These are phyloP conservation scores for Cystofilobasidium bisporidii DNA, from an alignment of 768 basidiomycete genomes.

Conservation along the genomic window DNA sequence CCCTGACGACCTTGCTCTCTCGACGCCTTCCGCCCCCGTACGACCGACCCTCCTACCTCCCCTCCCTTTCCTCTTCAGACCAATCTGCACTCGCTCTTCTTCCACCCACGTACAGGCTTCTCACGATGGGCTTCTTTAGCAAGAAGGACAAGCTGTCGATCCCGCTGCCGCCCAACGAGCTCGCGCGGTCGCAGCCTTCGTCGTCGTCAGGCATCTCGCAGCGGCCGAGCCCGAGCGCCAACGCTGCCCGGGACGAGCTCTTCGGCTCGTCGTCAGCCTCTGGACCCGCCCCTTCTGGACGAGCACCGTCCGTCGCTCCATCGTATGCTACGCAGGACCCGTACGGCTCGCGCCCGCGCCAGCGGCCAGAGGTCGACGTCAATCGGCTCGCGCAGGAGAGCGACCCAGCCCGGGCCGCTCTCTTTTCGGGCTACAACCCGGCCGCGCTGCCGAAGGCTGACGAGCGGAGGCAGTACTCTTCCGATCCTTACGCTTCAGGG, in stretches of 20 bases:
- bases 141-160: constrained; percentile 20
- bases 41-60: too few species aligned
- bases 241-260: not conserved
- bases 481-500: constrained; percentile 12
- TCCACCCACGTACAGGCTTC: too few species aligned
- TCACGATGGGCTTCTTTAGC: constrained; percentile 23
- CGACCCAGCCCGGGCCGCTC: constrained; percentile 19
- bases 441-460: constrained; percentile 30
- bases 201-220: not conserved
- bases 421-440: constrained; percentile 28
- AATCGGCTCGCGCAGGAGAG: not conserved
- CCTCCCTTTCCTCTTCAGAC: not conserved
- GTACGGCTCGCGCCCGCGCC: not conserved
- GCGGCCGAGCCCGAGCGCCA: too few species aligned
- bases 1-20: too few species aligned
- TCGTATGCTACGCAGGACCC: constrained; percentile 22
- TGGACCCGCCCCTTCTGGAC: not conserved
- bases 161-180: constrained; percentile 17
- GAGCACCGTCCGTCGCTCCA: constrained; percentile 15
- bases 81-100: too few species aligned
- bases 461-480: constrained; percentile 33
- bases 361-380: not conserved
- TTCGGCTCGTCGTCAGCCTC: constrained; percentile 2
- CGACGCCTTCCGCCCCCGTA: too few species aligned
- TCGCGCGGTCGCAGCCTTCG: not conserved